phyloP scores from a whole-genome alignment of 176 grass and related monocot genomes.

The Saccharum spontaneum region DNA sequence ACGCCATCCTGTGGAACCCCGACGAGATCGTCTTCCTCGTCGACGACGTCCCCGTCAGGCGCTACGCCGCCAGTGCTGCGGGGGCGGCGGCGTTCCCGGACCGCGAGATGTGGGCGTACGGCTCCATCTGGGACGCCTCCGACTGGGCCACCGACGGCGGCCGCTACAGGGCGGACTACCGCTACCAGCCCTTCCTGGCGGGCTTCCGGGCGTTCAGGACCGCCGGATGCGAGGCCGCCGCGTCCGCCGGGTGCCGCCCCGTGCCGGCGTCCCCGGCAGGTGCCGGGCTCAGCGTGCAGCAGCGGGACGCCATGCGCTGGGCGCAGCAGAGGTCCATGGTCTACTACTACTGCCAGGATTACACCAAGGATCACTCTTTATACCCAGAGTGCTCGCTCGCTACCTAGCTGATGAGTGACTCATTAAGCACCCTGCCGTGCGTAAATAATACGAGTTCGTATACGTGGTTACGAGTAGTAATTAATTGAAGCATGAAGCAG shows the following conservation, averaged over 20 bases:
- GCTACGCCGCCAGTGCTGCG: background rate
- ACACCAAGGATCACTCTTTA: conserved; percentile 51
- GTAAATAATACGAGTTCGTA: no score
- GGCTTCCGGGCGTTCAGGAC: conserved; percentile 44
- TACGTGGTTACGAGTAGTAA: no score
- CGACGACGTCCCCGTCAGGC: conserved; percentile 67
- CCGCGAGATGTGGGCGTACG: conserved; percentile 60
- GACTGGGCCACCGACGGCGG: conserved; percentile 64
- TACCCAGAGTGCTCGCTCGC: conserved; percentile 58
- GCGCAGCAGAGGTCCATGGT: conserved; percentile 71
- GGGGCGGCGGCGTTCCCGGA: conserved; percentile 19
- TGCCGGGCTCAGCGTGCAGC: conserved; percentile 47
- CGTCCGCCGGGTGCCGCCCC: conserved; percentile 34
- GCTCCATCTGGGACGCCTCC: conserved; percentile 70
- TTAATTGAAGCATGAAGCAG: no score
- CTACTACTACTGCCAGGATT: conserved; percentile 78
- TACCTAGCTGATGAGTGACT: no score
- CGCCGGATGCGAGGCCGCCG: conserved; percentile 47
- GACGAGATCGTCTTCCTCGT: conserved; percentile 90
- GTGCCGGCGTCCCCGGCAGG: conserved; percentile 44
- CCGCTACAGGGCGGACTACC: conserved; percentile 56
- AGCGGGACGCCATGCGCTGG: conserved; percentile 59
- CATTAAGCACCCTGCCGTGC: no score
- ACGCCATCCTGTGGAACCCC: conserved; percentile 81
- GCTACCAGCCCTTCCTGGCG: conserved; percentile 56